Evolutionary conservation across 805 yeast genomes (phyloP), one percentile per base, ranked within the genome.

Genomic region (Cyberlindnera xishuangbannaensis): DNA sequence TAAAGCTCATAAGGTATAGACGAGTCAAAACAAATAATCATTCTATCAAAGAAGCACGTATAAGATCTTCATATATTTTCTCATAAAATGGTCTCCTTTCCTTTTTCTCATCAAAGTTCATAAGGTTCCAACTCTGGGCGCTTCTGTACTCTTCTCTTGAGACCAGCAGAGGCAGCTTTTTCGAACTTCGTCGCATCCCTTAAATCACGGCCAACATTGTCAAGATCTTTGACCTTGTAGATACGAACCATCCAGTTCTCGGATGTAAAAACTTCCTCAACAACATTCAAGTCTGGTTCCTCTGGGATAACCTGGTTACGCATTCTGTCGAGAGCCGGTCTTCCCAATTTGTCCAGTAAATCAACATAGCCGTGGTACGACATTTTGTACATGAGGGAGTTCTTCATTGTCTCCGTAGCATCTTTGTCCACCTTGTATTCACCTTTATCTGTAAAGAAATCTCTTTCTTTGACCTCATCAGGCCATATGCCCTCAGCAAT

Each of bases 401-500:
- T 71, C 53, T 73, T 77, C 97, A 94, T 90, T 19, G 95, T 71
- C 18, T 75, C 65, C 3, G 96, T 65, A 12, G 97, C 97, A 21
- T 64, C 64, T 37, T 71, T 76, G 57, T 92, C 97, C 34, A 92
- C 81, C 51, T 78, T 77, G 59, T 86, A 92, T 59, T 87, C 96
- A 41, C 97, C 97, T 35, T 75, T 63, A 5, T 75, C 74, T 15
- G 88, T 83, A 71, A 88, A 92, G 63, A 65, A 92, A 45, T 78
- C 73, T 43, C 92, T 68, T 64, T 92, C 98, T 46, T 68, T 72
- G 39, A 92, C 78, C 55, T 92, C 97, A n/a, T 92, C 97, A 1
- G 98, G 99, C 99, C 99, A 92, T 40, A 92, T 85, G 34, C 98
- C 98, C 62, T 92, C 95, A n/a, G 96, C 75, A 47, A 92, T 92